These are phyloP conservation scores for Firmiana major DNA, from an alignment of 345 rosid species.

Conservation along the genomic window DNA sequence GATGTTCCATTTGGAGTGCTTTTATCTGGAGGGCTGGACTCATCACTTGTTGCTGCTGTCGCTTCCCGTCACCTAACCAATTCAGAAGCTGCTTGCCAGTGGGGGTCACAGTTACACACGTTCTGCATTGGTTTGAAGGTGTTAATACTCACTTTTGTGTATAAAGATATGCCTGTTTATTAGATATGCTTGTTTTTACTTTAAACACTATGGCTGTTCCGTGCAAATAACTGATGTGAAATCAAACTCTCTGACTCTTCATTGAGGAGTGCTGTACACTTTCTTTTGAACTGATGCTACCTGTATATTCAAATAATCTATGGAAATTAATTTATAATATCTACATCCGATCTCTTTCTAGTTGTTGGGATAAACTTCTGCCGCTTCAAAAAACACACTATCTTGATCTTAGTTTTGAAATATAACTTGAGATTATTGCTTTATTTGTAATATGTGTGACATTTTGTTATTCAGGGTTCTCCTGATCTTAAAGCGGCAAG, in stretches of 20 bases:
- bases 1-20: constrained; percentile 93
- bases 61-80: constrained; percentile 58
- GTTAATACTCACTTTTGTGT: constrained; percentile 5
- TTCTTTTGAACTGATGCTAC: neutral
- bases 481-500: constrained; percentile 74
- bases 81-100: constrained; percentile 67
- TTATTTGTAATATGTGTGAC: neutral
- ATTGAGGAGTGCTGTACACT: neutral
- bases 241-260: neutral
- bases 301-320: neutral
- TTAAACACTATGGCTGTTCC: neutral
- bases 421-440: neutral
- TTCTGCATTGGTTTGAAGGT: constrained; percentile 85
- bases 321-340: neutral
- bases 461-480: constrained; percentile 51
- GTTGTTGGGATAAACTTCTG: neutral
- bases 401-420: neutral
- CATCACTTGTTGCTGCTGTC: constrained; percentile 83
- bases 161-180: neutral
- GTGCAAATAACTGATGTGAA: neutral
- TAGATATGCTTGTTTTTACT: neutral
- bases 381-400: neutral
- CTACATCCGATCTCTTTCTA: neutral
- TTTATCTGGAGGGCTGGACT: constrained; percentile 84
- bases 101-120: constrained; percentile 78